Evolutionary conservation across 257 asterid genomes (phyloP), one percentile per base, ranked within the genome.

Genomic region (Coffea eugenioides): DNA sequence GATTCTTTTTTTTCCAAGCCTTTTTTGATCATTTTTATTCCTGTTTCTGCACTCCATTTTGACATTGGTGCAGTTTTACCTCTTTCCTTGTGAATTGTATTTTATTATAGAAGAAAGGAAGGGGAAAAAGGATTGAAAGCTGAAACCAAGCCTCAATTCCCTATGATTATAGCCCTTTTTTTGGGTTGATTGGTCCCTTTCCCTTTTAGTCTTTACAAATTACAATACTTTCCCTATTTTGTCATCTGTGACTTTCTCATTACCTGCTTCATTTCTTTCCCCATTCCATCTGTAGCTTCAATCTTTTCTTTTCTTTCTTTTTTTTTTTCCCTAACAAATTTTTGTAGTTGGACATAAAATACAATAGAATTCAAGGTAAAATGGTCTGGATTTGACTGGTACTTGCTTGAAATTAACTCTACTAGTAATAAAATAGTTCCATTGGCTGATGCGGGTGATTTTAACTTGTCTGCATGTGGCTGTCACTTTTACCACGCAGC

Each of bases 401-500:
- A 31, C 34, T 31, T 31, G 34, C 34, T 31, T 31, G 34, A 31
- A 31, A 31, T 31, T 31, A 31, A 31, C 34, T 31, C 34, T 31
- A 0, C 34, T 1, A 31, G 34, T 31, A 31, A 31, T 0, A 31
- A 31, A 31, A 31, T 31, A 31, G 23, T 57, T 57, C 25, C 8
- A 21, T 52, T 46, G 75, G 46, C 64, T 25, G n/a, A 48, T n/a
- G 36, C 4, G 59, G 39, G 71, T 46, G 61, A 48, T 8, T 20
- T 4, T 21, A 25, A 21, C 51, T 79, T 81, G 81, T 75, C 83
- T 52, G 52, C 62, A 45, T 45, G 41, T 39, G 71, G 11, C 78
- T 66, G 67, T 76, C 46, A 75, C 79, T 41, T 68, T 15, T 67
- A 75, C 12, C 10, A 51, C 41, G 81, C 84, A 82, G 88, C 67